Base-by-base conservation (phyloP, 2,329 filamentous ascomycete species). In the Arthrinium puccinioides region DNA sequence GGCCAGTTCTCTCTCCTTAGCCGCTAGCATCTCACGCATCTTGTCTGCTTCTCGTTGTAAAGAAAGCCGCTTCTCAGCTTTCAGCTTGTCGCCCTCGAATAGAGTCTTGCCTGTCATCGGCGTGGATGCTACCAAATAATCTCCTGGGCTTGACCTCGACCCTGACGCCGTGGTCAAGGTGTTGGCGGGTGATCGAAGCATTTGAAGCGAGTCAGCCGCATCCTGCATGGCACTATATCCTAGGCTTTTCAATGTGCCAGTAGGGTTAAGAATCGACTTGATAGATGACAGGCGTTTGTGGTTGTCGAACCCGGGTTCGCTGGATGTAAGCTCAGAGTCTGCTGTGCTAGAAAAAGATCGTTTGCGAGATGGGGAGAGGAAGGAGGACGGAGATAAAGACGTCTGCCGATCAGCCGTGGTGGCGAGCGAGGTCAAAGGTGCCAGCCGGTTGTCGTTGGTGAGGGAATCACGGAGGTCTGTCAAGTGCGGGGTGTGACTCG, bases 1-100 rank as follows among this genome's bases (percentile, higher is more conserved):
- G 33, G 80, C 79, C 39, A 89, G 63, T 51, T 89, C 84, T 32
- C 78, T 70, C 59, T 89, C 84, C 52, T 88, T 89, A 10, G 76
- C 81, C 9, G 78, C 71, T 21, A 89, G 66, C 57, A 83, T 67
- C 55, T 82, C 76, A 25, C 84, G 73, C 79, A 92, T 92, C 36
- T 70, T 69, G 52, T 89, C 84, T 1, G 84, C 79, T 56, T 94
- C 86, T 18, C 78, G 70, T 54, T 82, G 74, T 33, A 94, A 62
- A 32, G 79, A 73, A 8, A 74, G 75, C 33, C 82, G 71, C 38
- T 79, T 72, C 45, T 84, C 81, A 4, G 72, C 69, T 48, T 74
- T 81, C 7, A 66, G 53, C 11, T 64, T 64, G 21, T 75, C 74
- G n/a, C 57, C 61, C 21, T 76, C 70, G 21, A 46, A 43, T 37